Evolutionary conservation across 2,329 filamentous ascomycete species (phyloP).

Genomic region (Sordariomycetes sp.): DNA sequence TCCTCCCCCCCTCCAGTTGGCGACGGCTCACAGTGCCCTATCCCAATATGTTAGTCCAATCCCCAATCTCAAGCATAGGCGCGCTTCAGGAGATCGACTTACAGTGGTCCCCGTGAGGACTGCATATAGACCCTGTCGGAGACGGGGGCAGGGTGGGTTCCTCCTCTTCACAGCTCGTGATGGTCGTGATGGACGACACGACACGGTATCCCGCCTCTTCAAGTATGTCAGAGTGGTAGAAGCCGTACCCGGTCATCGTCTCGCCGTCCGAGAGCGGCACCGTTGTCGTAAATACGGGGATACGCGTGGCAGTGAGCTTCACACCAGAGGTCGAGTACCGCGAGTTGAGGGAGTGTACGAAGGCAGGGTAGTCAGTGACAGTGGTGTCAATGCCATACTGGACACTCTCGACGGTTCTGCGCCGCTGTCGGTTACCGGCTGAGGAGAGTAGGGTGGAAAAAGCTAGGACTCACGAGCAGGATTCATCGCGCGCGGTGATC

Average conservation of each 20-base stretch:
- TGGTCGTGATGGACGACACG: slow-evolving; percentile 6
- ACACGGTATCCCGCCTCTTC: slow-evolving; percentile 10
- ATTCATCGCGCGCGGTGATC: slow-evolving; percentile 9
- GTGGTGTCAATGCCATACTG: slow-evolving; percentile 11
- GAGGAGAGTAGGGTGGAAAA: background rate
- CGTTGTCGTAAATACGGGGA: slow-evolving; percentile 9
- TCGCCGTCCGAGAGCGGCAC: slow-evolving; percentile 7
- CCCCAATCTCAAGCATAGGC: background rate
- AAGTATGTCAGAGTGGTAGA: slow-evolving; percentile 10
- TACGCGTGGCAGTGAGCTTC: slow-evolving; percentile 8
- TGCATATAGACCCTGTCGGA: slow-evolving; percentile 8
- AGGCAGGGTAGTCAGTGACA: slow-evolving; percentile 9
- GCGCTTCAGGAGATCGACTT: background rate
- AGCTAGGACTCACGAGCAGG: background rate
- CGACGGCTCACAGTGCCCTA: slow-evolving; percentile 9
- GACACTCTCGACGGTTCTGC: slow-evolving; percentile 7
- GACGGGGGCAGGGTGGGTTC: slow-evolving; percentile 8
- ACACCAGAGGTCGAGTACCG: slow-evolving; percentile 10
- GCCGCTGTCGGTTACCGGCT: background rate
- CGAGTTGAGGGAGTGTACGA: slow-evolving; percentile 10
- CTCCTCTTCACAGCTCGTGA: slow-evolving; percentile 5
- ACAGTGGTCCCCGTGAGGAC: slow-evolving; percentile 4
- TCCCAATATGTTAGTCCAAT: background rate
- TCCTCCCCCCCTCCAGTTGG: background rate
- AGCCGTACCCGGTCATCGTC: slow-evolving; percentile 10